Conservation (phyloP, 169 alveolate genomes). For the Cryptosporidium meleagridis region DNA sequence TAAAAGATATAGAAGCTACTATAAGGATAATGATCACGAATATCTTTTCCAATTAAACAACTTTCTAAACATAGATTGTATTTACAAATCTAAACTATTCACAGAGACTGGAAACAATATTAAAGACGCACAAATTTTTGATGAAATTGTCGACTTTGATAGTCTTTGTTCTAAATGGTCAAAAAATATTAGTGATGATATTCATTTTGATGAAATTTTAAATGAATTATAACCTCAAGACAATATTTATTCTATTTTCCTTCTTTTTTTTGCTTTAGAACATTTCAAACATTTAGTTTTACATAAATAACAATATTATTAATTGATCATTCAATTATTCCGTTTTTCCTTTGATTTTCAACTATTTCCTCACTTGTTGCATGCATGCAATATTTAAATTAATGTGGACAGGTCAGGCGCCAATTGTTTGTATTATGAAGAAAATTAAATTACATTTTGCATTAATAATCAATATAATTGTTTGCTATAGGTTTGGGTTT, state of each 20-base stretch:
- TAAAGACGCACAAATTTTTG: not conserved
- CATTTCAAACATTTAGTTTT: not conserved
- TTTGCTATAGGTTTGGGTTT: not conserved
- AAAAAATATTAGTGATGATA: not conserved
- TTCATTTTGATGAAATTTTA: slow-evolving; percentile 18
- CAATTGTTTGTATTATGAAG: not conserved
- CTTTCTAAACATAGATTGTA: not conserved
- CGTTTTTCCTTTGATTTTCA: too few relatives aligned
- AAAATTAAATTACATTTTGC: not conserved
- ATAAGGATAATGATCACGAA: slow-evolving; percentile 36
- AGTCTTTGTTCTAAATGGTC: slow-evolving; percentile 1
- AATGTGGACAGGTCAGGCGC: not conserved
- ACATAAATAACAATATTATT: not conserved
- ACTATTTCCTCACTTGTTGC: not conserved
- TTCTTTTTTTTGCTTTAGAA: not conserved
- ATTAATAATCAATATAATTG: not conserved
- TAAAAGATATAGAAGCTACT: slow-evolving; percentile 44
- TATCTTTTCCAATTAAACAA: slow-evolving; percentile 34
- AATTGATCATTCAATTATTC: too few relatives aligned
- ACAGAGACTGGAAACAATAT: not conserved
- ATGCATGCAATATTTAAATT: not conserved
- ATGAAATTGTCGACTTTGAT: slow-evolving; percentile 9
- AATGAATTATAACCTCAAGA: not conserved
- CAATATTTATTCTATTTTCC: not conserved
- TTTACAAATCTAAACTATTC: slow-evolving; percentile 5